phyloP scores from a whole-genome alignment of 352 stramenopile genomes.

The Pseudoperonospora humuli region DNA sequence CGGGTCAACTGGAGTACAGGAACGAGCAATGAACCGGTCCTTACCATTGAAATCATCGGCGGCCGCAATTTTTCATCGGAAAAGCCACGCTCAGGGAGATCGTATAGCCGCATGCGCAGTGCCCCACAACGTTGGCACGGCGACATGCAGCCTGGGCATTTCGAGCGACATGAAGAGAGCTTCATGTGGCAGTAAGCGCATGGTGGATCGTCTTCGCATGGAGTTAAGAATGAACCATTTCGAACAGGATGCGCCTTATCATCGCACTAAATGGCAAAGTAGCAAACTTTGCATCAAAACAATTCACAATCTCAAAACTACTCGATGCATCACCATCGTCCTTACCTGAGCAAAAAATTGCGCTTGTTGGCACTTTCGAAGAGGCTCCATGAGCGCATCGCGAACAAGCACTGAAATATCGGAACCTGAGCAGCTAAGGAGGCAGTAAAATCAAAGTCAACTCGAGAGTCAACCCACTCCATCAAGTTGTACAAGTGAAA shows the following conservation, averaged over 20 bases:
- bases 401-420: slow-evolving; percentile 97
- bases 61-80: slow-evolving; percentile 79
- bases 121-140: slow-evolving; percentile 66
- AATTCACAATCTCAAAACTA: not conserved
- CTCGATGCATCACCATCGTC: not conserved
- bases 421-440: slow-evolving; percentile 82
- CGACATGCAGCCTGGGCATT: slow-evolving; percentile 63
- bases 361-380: slow-evolving; percentile 96
- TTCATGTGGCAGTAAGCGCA: slow-evolving; percentile 89
- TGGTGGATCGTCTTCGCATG: slow-evolving; percentile 74
- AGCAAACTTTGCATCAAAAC: not conserved
- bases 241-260: slow-evolving; percentile 51
- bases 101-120: slow-evolving; percentile 80
- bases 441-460: slow-evolving; percentile 1
- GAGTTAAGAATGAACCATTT: slow-evolving; percentile 70
- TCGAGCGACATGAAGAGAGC: slow-evolving; percentile 56
- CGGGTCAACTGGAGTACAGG: not conserved
- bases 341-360: slow-evolving; percentile 83
- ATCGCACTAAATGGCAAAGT: slow-evolving; percentile 48
- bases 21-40: slow-evolving; percentile 1
- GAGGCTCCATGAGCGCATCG: slow-evolving; percentile 96
- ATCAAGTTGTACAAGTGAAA: not conserved
- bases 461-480: not conserved
- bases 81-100: slow-evolving; percentile 73
- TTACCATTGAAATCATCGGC: slow-evolving; percentile 83